Evolutionary conservation across 441 rosid species (phyloP).

Genomic region (Bocquillonia castaneifolia): DNA sequence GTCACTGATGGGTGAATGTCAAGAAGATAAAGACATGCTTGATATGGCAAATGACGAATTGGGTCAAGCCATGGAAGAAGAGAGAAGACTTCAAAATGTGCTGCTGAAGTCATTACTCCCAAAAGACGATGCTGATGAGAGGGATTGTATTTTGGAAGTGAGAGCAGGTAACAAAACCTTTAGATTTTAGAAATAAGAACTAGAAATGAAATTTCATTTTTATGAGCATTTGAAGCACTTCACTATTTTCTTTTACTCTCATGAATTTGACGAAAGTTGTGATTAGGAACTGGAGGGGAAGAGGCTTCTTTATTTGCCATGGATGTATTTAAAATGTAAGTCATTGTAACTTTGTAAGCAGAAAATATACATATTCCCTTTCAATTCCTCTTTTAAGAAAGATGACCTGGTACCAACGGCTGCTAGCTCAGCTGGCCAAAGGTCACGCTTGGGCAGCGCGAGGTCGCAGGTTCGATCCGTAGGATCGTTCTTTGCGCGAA

Average conservation of each 20-base stretch:
- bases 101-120: conserved; percentile 79
- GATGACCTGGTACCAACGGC: too few species aligned
- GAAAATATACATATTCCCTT: neutral
- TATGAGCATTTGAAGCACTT: neutral
- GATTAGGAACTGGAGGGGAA: conserved; percentile 85
- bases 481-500: too few species aligned
- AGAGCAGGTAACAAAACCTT: conserved; percentile 66
- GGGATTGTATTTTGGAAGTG: conserved; percentile 94
- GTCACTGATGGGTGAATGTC: conserved; percentile 56
- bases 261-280: conserved; percentile 21
- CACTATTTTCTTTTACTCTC: neutral
- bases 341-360: conserved; percentile 15
- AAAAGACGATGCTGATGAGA: conserved; percentile 92
- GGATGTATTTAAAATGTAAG: conserved; percentile 89
- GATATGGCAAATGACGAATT: conserved; percentile 73
- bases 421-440: too few species aligned
- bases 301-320: conserved; percentile 96
- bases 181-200: conserved; percentile 4
- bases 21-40: conserved; percentile 70
- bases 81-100: conserved; percentile 63
- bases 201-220: conserved; percentile 1
- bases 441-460: too few species aligned
- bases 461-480: too few species aligned
- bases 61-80: conserved; percentile 50
- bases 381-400: conserved; percentile 13